Conservation (phyloP, 257 asterid genomes). For the Osmanthus fragrans region DNA sequence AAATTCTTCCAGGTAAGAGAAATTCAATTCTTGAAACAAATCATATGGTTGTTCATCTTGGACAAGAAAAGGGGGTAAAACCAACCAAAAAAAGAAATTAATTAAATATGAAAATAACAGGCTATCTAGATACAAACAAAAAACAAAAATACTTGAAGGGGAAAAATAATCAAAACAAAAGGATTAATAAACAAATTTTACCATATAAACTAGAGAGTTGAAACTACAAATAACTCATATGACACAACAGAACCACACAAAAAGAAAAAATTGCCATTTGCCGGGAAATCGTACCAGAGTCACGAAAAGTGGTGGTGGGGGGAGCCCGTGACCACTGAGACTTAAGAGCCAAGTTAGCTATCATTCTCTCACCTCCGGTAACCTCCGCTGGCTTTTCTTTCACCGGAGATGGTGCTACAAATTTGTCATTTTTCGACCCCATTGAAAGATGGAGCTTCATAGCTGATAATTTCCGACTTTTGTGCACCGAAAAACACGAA, state of each 20-base stretch:
- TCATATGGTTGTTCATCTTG: not conserved
- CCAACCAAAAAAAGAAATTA: not conserved
- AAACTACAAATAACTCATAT: not conserved
- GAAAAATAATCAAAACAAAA: not conserved
- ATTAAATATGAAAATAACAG: not conserved
- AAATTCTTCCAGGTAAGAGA: not conserved
- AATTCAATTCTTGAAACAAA: not conserved
- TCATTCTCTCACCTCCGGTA: not conserved
- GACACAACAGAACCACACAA: not conserved
- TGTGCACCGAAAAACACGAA: conserved; percentile 14
- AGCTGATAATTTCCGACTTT: conserved; percentile 25
- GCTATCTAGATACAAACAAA: not conserved
- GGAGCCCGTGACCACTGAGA: conserved; percentile 37
- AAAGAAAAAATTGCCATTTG: not conserved
- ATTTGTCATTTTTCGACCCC: conserved; percentile 45
- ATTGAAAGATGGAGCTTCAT: conserved; percentile 41
- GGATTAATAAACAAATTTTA: not conserved
- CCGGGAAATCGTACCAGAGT: conserved; percentile 27
- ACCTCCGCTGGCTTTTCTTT: conserved; percentile 35
- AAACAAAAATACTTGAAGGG: not conserved
- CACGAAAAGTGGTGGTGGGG: conserved; percentile 15
- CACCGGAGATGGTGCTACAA: conserved; percentile 55
- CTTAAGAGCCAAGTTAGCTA: conserved; percentile 33
- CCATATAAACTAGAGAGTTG: not conserved
- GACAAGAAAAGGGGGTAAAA: not conserved